Evolutionary conservation across 106 monocot species (phyloP).

Genomic region (Narthecium ossifragum): DNA sequence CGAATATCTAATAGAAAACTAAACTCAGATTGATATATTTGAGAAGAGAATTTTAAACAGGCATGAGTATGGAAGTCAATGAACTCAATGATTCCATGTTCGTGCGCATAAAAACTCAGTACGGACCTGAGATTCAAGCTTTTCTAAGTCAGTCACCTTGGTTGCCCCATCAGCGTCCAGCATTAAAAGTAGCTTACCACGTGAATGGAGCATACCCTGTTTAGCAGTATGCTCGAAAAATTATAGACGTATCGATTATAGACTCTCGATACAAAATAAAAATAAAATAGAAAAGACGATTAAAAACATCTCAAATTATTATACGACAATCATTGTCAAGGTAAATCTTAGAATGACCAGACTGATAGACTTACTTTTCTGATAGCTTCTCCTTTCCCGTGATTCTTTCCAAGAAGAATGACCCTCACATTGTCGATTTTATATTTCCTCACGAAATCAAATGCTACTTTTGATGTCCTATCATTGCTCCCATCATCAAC

Average conservation of each 20-base stretch:
- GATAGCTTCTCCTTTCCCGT: conserved; percentile 99
- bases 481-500: conserved; percentile 97
- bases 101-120: no score
- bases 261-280: no score
- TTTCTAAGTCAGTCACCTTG: conserved; percentile 87
- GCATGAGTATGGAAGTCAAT: no score
- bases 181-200: conserved; percentile 92
- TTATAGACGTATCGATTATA: no score
- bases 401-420: conserved; percentile 83
- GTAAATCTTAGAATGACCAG: not conserved
- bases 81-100: no score
- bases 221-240: conserved; percentile 32
- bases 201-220: conserved; percentile 97
- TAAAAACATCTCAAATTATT: no score
- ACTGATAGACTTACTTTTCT: conserved; percentile 59
- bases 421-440: conserved; percentile 86
- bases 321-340: no score
- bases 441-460: conserved; percentile 83
- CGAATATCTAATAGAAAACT: conserved; percentile 33
- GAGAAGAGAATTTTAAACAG: no score
- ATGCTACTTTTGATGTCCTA: conserved; percentile 81
- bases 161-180: conserved; percentile 99
- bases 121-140: conserved; percentile 85
- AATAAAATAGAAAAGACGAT: not conserved
- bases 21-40: not conserved